These are phyloP conservation scores for Aspergillus caelatus DNA, from an alignment of 2,329 filamentous ascomycete genomes.

Conservation along the genomic window DNA sequence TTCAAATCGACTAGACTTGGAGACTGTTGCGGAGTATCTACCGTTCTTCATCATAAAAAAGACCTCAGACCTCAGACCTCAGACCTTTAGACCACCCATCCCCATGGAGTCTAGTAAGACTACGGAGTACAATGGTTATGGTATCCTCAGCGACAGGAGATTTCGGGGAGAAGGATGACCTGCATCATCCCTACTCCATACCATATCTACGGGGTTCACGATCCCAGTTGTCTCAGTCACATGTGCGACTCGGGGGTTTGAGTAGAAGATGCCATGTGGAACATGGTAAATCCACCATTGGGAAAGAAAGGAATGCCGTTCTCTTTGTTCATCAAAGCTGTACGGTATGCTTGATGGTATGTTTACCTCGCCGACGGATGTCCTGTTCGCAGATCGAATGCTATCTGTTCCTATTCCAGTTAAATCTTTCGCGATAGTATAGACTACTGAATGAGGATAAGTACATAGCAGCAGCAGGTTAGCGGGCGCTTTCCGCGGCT, in stretches of 20 bases:
- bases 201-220: background rate
- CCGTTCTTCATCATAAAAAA: background rate
- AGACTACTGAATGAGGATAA: background rate
- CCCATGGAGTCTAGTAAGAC: background rate
- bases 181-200: conserved; percentile 1
- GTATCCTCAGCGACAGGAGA: background rate
- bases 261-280: background rate
- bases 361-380: background rate
- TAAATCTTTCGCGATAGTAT: background rate
- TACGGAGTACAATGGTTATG: background rate
- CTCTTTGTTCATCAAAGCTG: background rate
- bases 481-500: conserved; percentile 30
- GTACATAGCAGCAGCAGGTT: background rate
- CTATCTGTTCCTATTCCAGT: background rate
- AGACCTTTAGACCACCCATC: too few species aligned
- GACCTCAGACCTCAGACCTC: too few species aligned
- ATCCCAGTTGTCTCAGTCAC: background rate
- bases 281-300: background rate
- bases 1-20: background rate
- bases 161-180: background rate
- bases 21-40: background rate
- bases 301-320: background rate
- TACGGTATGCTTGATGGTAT: background rate
- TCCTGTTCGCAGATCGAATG: background rate
- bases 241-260: background rate